Evolutionary conservation across 2,329 filamentous ascomycete genomes (phyloP), one percentile per base, ranked within the genome.

Genomic region (Alternaria brassicicola): DNA sequence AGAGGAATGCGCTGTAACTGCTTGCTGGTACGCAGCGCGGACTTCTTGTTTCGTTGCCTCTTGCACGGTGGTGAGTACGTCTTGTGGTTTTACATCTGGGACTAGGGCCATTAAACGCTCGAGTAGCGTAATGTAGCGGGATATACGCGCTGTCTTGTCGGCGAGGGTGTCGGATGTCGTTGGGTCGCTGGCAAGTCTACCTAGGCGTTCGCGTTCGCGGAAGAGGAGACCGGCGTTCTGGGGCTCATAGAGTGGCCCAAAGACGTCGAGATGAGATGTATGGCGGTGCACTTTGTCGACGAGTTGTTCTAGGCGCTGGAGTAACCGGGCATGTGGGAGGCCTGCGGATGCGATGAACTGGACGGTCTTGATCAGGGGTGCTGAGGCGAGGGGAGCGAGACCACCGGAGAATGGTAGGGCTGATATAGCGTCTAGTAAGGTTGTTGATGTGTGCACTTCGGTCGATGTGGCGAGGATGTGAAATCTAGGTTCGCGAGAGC

Each of bases 271-370:
- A 8, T 65, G 58, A 1, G 70, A 69, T 3, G 69, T 42, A 12
- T 73, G 67, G 15, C 63, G 62, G 43, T 76, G 69, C 0, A 75
- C 65, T 53, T 77, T 77, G 33, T 73, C 72, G 21, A 77, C 65
- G 12, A 77, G 64, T 10, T 61, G 67, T 57, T 77, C 74, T 6
- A 77, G 61, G 28, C 73, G 72, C 52, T 74, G 72, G n/a, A 76
- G 68, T 2, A 77, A 66, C 6, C 70, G 70, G 8, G 61, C 73
- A 1, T 69, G 62, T 0, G 65, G 54, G 2, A 73, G 62, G 6
- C 72, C 70, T 4, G 59, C 72, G 1, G 68, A 68, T 12, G 72
- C 53, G 31, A 75, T 57, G 59, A 76, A 76, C 3, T 57, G 63
- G 2, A 72, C 31, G 1, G 70, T 67, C 7, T 62, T 52, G 48